Conservation (phyloP, 2,329 filamentous ascomycete species). For the Dothistroma pini region DNA sequence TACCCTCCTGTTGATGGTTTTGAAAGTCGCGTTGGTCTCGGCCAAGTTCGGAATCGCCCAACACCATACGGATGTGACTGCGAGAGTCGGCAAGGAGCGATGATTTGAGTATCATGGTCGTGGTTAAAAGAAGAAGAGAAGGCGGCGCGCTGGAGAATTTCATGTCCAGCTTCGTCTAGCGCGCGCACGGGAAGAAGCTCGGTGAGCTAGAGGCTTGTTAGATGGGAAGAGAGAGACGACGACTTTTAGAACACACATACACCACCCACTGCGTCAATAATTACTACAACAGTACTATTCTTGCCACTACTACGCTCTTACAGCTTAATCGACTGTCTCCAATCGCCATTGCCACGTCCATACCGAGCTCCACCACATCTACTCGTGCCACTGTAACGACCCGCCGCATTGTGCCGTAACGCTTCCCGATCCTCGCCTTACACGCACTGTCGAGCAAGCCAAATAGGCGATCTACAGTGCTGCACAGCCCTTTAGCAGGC, state of each 20-base stretch:
- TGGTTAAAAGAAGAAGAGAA: slow-evolving; percentile 39
- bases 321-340: neutral
- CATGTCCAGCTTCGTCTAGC: neutral
- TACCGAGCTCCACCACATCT: neutral
- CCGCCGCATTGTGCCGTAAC: slow-evolving; percentile 11
- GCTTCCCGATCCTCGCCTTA: slow-evolving; percentile 12
- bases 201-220: neutral
- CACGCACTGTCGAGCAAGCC: slow-evolving; percentile 5
- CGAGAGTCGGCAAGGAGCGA: slow-evolving; percentile 54
- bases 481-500: neutral
- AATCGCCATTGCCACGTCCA: neutral
- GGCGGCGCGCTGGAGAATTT: slow-evolving; percentile 19
- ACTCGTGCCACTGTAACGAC: slow-evolving; percentile 1
- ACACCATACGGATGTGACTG: slow-evolving; percentile 40
- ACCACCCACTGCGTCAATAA: slow-evolving; percentile 2
- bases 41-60: slow-evolving; percentile 68
- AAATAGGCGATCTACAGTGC: neutral
- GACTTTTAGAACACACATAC: neutral
- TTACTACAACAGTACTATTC: neutral
- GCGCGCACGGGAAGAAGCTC: neutral
- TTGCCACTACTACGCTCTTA: neutral
- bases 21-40: slow-evolving; percentile 70
- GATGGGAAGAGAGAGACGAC: neutral
- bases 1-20: slow-evolving; percentile 78
- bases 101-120: slow-evolving; percentile 72